A percentile compares a stretch with the other conserved stretches of the same genome.
These are phyloP conservation scores for Beauveria medogensis DNA, from an alignment of 2,329 filamentous ascomycete species.

Conservation along the genomic window DNA sequence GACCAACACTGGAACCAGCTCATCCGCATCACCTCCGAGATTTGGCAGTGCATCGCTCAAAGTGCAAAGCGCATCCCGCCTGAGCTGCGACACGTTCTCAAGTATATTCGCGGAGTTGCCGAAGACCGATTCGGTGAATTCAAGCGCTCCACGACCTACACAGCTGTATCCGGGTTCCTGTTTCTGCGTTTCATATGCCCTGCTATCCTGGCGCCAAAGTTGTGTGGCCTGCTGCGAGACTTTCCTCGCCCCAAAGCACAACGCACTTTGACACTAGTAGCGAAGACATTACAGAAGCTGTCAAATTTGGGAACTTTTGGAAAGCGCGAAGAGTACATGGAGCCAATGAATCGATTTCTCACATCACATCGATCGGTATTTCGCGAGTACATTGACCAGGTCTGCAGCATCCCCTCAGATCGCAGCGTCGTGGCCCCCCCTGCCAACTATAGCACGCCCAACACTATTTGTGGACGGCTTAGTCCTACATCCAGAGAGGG, in stretches of 20 bases:
- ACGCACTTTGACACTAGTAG: constrained; percentile 82
- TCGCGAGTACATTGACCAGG: constrained; percentile 77
- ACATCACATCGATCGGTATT: constrained; percentile 67
- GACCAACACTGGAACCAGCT: constrained; percentile 77
- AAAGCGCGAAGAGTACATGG: constrained; percentile 97
- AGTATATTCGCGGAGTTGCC: constrained; percentile 85
- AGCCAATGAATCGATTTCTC: constrained; percentile 91
- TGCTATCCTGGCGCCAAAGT: constrained; percentile 89
- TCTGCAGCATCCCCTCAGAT: constrained; percentile 75
- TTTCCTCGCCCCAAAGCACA: constrained; percentile 77
- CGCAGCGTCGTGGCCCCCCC: constrained; percentile 57
- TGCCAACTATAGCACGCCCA: constrained; percentile 84
- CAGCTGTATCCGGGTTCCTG: constrained; percentile 88
- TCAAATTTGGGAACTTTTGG: constrained; percentile 88
- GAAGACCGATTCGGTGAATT: constrained; percentile 94
- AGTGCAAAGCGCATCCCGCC: constrained; percentile 70
- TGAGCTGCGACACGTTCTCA: constrained; percentile 76
- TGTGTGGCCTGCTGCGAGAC: constrained; percentile 78
- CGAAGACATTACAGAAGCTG: constrained; percentile 84
- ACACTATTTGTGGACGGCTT: constrained; percentile 78
- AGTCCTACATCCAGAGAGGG: constrained; percentile 78
- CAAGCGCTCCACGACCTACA: constrained; percentile 80
- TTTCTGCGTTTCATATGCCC: constrained; percentile 95
- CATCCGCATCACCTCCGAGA: constrained; percentile 65
- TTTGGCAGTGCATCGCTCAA: constrained; percentile 75